A percentile compares a stretch with the other conserved stretches of the same genome.
These are phyloP conservation scores for Thalassiosira ordinaria DNA, from an alignment of 352 stramenopile genomes.

Conservation along the genomic window DNA sequence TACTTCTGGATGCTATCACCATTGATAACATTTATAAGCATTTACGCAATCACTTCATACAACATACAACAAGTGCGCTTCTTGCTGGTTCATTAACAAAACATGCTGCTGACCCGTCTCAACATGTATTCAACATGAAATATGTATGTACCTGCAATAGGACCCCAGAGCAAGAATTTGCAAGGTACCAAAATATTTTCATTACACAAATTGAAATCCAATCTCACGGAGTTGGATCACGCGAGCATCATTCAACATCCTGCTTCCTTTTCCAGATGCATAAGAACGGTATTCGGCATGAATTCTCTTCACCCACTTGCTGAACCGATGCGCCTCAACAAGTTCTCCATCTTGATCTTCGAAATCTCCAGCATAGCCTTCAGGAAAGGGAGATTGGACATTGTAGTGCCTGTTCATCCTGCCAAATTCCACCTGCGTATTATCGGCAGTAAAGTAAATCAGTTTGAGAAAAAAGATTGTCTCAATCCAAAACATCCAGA, in stretches of 20 bases:
- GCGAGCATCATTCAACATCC: constrained; percentile 43
- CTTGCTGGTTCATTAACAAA: no score
- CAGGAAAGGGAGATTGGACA: constrained; percentile 32
- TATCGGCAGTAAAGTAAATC: neutral
- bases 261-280: constrained; percentile 15
- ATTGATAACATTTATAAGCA: no score
- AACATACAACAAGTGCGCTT: no score
- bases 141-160: no score
- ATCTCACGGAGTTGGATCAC: constrained; percentile 39
- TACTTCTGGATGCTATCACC: no score
- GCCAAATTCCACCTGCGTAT: constrained; percentile 16
- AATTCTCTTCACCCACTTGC: constrained; percentile 42
- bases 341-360: constrained; percentile 25
- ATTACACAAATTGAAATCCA: constrained; percentile 49
- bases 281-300: constrained; percentile 42
- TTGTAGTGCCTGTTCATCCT: constrained; percentile 39
- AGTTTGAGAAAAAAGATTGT: neutral
- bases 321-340: constrained; percentile 28
- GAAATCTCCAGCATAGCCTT: constrained; percentile 11
- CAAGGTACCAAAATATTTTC: no score
- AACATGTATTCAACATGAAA: no score
- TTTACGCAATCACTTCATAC: no score
- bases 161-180: no score
- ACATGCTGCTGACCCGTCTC: no score
- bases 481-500: neutral